phyloP scores from a whole-genome alignment of 2,329 filamentous ascomycete species.

The Penicillium hordei region DNA sequence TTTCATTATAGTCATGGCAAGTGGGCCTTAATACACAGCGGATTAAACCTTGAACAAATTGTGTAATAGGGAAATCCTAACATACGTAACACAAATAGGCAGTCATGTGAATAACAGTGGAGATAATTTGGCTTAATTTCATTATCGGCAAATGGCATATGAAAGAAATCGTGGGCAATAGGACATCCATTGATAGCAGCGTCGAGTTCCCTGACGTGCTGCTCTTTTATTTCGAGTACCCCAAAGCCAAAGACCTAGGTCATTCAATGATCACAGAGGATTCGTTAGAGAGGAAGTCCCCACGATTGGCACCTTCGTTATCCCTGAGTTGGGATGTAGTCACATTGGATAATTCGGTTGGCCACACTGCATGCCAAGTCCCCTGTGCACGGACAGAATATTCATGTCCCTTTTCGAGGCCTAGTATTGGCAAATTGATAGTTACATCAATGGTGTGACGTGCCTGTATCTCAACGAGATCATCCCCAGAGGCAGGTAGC shows the following conservation, averaged over 20 bases:
- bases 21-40: neutral
- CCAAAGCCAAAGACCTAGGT: neutral
- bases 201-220: neutral
- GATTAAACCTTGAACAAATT: neutral
- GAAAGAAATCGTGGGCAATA: too few species aligned
- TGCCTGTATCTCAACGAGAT: slow-evolving; percentile 35
- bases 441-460: slow-evolving; percentile 21
- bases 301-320: slow-evolving; percentile 18
- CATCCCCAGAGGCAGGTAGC: slow-evolving; percentile 30
- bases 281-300: slow-evolving; percentile 30
- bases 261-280: slow-evolving; percentile 17
- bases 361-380: slow-evolving; percentile 40
- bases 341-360: slow-evolving; percentile 22
- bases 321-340: slow-evolving; percentile 24
- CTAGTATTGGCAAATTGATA: slow-evolving; percentile 29
- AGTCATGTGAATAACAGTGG: neutral
- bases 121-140: neutral
- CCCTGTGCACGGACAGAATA: slow-evolving; percentile 37
- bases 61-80: neutral
- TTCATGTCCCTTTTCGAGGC: slow-evolving; percentile 31
- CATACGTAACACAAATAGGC: neutral
- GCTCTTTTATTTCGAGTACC: neutral
- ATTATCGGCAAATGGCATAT: neutral
- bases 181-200: neutral
- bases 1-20: neutral